Conservation (phyloP, 495 filamentous ascomycete species). For the Neurospora sp. region DNA sequence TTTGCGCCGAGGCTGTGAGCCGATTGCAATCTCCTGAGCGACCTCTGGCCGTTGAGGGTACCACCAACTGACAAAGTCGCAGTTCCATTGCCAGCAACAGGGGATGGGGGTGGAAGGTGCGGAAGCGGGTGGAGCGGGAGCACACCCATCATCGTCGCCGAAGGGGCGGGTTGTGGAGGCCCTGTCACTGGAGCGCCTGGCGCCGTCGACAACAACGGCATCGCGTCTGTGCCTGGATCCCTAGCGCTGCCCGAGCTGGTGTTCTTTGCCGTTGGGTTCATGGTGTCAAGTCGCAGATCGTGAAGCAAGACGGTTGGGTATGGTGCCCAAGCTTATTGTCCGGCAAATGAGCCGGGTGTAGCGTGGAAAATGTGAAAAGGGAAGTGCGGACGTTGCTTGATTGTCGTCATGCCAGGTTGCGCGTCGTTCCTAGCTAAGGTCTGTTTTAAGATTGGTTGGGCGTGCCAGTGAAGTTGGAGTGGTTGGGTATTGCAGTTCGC, state of each 20-base stretch:
- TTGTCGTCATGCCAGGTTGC: neutral
- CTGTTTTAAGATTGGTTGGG: neutral
- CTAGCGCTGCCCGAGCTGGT: neutral
- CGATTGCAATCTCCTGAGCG: constrained; percentile 46
- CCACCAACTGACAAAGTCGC: neutral
- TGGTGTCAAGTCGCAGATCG: neutral
- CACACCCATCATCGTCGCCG: constrained; percentile 11
- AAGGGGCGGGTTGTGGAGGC: constrained; percentile 14
- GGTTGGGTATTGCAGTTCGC: neutral
- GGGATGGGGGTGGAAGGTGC: neutral
- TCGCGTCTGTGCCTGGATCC: neutral
- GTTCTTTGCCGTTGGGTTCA: neutral
- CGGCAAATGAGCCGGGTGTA: neutral
- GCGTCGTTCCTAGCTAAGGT: neutral
- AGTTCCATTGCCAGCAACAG: neutral
- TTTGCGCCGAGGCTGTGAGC: constrained; percentile 44
- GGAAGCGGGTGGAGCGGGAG: constrained; percentile 25
- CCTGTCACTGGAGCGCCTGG: neutral
- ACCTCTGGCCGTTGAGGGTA: constrained; percentile 23
- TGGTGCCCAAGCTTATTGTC: neutral
- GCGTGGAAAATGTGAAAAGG: neutral
- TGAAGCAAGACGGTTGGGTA: neutral
- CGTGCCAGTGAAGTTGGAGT: neutral
- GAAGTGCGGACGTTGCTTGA: neutral
- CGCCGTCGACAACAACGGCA: neutral